These are phyloP conservation scores for Endogone sp. DNA, from an alignment of 192 early-diverging fungal species.

Conservation along the genomic window DNA sequence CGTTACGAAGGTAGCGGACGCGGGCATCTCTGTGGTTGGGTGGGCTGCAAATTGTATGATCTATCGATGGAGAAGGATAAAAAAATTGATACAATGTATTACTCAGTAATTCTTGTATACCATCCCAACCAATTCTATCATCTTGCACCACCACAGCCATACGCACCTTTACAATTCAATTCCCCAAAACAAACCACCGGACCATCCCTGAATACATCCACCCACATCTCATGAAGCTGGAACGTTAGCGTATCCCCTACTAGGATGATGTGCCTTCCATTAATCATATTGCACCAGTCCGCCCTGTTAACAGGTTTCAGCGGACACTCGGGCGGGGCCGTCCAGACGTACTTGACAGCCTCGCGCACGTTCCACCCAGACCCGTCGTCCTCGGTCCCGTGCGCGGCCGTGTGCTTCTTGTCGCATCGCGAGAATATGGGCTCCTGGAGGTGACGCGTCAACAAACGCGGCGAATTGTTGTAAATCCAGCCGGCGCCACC, in stretches of 20 bases:
- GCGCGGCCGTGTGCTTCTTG: constrained; percentile 12
- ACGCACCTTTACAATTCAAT: constrained; percentile 39
- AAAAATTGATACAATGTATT: too few relatives aligned
- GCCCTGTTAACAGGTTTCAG: constrained; percentile 10
- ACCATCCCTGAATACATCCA: constrained; percentile 50
- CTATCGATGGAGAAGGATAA: constrained; percentile 18
- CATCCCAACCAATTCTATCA: background rate
- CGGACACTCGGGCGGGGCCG: constrained; percentile 17
- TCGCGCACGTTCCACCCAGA: constrained; percentile 10
- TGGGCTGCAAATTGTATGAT: constrained; percentile 27
- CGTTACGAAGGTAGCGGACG: constrained; percentile 42
- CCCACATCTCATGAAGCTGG: constrained; percentile 49
- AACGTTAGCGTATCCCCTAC: constrained; percentile 46
- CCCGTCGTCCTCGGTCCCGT: background rate
- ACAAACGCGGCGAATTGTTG: background rate
- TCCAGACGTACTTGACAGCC: constrained; percentile 16
- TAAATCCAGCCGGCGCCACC: constrained; percentile 15
- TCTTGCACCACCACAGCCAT: background rate
- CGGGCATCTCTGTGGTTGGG: constrained; percentile 9
- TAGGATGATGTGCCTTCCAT: constrained; percentile 39
- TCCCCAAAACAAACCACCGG: constrained; percentile 54
- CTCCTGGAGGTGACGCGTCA: constrained; percentile 26
- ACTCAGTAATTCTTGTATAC: background rate
- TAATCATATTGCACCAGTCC: constrained; percentile 35
- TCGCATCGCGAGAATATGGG: constrained; percentile 25